Evolutionary conservation across 2,329 filamentous ascomycete species (phyloP), one percentile per base, ranked within the genome.

Genomic region (Stylonectria norvegica): DNA sequence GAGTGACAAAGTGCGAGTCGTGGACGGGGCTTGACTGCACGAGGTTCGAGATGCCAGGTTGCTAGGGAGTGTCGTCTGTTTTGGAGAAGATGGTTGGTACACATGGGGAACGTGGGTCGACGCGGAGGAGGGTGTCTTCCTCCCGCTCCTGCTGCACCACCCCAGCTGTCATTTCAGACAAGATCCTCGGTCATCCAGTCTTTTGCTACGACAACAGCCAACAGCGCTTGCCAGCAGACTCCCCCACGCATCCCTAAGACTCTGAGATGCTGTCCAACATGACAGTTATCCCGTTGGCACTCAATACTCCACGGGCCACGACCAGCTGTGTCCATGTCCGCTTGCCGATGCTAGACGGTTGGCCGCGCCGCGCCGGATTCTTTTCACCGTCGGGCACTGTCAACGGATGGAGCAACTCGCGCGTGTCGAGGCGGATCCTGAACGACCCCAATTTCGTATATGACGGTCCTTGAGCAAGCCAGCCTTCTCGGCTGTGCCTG

Each of bases 401-500:
- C 23, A 39, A 42, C 38, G 10, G 48, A 47, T 56, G 25, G 40
- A 38, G 49, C 39, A 35, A 38, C 34, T 36, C 38, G 42, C 34
- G 38, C 38, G 42, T 36, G 30, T 29, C 37, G 40, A 43, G 34
- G 29, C 40, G 27, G 36, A 41, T 18, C 34, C 43, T 23, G 35
- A 51, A 40, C 34, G 42, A 47, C 22, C 34, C 36, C 10, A 33
- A 20, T 32, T 32, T 44, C 34, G 42, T 40, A 52, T 38, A 43
- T 40, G 28, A 20, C 36, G 30, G 38, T 28, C 36, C 34, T 45
- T 32, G 43, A 33, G 38, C 36, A 48, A 34, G 23, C 43, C 38
- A 40, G 35, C 31, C 33, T 40, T 41, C 47, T 57, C 54, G 54
- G 54, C 46, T 57, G 53, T 42, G 50, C 41, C 49, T 57, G 46